Evolutionary conservation across 768 basidiomycete genomes (phyloP), one percentile per base, ranked within the genome.

Genomic region (Boletus vinaceobasis): DNA sequence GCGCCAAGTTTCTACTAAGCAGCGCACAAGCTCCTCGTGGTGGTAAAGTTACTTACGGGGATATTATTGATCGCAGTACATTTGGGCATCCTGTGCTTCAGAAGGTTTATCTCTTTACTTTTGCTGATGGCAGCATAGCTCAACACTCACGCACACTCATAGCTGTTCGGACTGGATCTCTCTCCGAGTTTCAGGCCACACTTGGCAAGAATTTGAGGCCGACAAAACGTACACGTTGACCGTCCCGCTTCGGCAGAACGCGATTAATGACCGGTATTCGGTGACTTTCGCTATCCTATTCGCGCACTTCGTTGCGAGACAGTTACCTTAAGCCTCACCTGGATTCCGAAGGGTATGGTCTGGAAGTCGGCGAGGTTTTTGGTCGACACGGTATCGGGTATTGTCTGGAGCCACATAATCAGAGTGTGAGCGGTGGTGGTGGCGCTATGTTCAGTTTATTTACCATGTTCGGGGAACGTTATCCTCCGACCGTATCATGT

Each of bases 1-100:
- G 96, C 96, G 0, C 94, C 97, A 1, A 97, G 97, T 2, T 98
- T 98, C 73, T 92, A 90, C 62, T 96, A 98, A 67, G 88, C 91
- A 0, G 92, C 90, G 5, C 90, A 98, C 77, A 98, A 98, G 70
- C 85, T 93, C 57, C 93, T 87, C 63, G 87, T 98, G 40, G 86
- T 98, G 9, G 96, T 98, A 17, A 94, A 97, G 64, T 76, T 98
- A 13, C 78, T 99, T 44, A 98, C 98, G 90, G 97, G 46, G 95
- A 98, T 68, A 98, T 98, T 40, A 96, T 96, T 1, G 95, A 95
- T 60, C 82, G 96, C 17, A 79, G 85, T 46, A 73, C 90, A 6
- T 98, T 99, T 79, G 80, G 96, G 60, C 91, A 97, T 63, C 85
- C 88, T 7, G 94, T 98, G 8, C 81, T 99, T 31, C 86, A 90